Base-by-base conservation (phyloP, 2,329 filamentous ascomycete genomes). In the Trichophyton mentagrophytes region DNA sequence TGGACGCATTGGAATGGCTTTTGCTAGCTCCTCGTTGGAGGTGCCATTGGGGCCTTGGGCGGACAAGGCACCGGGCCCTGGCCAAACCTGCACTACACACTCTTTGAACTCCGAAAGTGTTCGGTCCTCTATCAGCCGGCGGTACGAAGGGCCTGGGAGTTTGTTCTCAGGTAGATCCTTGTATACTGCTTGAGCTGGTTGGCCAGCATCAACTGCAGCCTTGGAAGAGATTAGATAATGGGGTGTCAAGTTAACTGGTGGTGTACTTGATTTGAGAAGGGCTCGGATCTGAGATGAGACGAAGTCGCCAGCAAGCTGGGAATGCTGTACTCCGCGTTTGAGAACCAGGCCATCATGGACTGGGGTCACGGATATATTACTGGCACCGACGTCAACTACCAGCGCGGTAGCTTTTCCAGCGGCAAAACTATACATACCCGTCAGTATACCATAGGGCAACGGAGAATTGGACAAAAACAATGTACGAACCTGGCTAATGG, bases 71-170 rank as follows among this genome's bases (percentile, higher is more conserved):
- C 86, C 86, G 0, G 89, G 89, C 0, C 89, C 89, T 27, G 85
- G 83, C 92, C 93, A 99, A 13, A 92, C 85, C 75, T 96, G 90
- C 30, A 97, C 90, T 15, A 96, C 90, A 17, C 88, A 95, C 76
- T 99, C 95, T 77, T 99, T 99, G 82, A 95, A 99, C 72, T 96
- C 90, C 42, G 89, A 90, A 61, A 99, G 78, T 47, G 96, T 86
- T 59, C 92, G 88, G 73, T 97, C 93, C 77, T 99, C 91, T 74
- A 97, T 86, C 65, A 92, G 86, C 17, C 80, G 78, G 62, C 87
- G 85, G 81, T 91, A 97, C 1, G 88, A 90, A 30, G 83, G 80
- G 67, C 78, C 76, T 0, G 82, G 83, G 1, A 80, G 76, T 60
- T 76, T 76, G 77, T 67, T 81, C 68, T 71, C 80, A 79, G 70